Base-by-base conservation (phyloP, 2,329 filamentous ascomycete species). In the Aspergillus phoenicis region DNA sequence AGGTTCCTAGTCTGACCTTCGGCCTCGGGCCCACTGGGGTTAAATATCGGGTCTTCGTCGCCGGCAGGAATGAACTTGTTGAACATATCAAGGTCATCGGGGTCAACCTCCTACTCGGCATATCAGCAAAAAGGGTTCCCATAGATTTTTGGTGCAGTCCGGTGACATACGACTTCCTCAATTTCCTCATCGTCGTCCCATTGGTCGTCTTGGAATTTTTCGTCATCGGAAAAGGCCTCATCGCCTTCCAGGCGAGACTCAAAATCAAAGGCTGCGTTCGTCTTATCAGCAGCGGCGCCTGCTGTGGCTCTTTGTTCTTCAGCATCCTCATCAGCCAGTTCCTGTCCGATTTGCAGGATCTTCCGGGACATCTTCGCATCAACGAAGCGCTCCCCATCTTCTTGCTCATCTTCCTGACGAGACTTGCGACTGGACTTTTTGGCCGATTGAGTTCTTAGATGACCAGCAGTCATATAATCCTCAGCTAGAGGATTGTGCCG, bases 401-500 rank as follows among this genome's bases (percentile, higher is more conserved):
- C 82, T 33, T 85, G 83, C 36, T 87, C 84, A n/a, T 71, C 85
- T 54, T 83, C 77, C 39, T 77, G 71, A 53, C 75, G 74, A 58
- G 82, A 85, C 76, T 87, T 90, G 66, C 83, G 81, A 77, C 88
- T 89, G 68, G 84, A 84, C 81, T 91, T 91, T 71, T 83, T 83
- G 68, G 88, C 88, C 30, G 87, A 83, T 83, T 93, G 88, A 74
- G 87, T 87, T 80, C 93, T 87, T 71, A 94, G 76, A 66, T 88
- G 81, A 62, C 89, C 84, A 60, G 88, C 84, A 67, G 91, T 83
- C 68, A 89, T 79, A 73, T 98, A 84, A 71, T 98, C 95, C 73
- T 96, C 91, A 70, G 94, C 90, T 62, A 99, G 89, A 43, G 94
- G 93, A 69, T 96, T 96, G 80, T 97, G 94, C 66, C 91, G 88